phyloP scores from a whole-genome alignment of 2,329 filamentous ascomycete species.

The Diaporthe citrichinensis region DNA sequence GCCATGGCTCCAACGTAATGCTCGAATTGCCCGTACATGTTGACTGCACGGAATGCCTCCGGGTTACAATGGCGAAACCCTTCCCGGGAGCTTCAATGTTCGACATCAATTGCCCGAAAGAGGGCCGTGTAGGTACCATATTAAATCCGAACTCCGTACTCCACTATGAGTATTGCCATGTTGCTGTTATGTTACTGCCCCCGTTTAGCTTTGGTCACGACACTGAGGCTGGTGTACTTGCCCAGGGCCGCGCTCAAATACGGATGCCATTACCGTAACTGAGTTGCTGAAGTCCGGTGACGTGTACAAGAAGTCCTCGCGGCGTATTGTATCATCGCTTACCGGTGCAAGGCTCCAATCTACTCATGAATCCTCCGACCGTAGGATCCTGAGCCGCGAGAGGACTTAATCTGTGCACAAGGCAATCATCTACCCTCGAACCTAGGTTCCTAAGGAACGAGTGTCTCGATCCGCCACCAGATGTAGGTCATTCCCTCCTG shows the following conservation, averaged over 20 bases:
- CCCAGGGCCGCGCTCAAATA: background rate
- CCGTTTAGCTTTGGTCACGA: background rate
- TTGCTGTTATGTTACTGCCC: background rate
- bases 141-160: background rate
- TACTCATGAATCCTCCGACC: conserved; percentile 19
- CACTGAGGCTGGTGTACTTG: background rate
- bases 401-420: conserved; percentile 25
- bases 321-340: background rate
- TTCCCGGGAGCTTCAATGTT: background rate
- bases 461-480: background rate
- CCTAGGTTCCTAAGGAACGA: background rate
- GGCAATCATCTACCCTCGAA: conserved; percentile 27
- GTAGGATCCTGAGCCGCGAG: conserved; percentile 6
- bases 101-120: background rate
- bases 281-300: background rate
- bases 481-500: background rate
- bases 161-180: too few species aligned
- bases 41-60: background rate
- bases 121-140: background rate
- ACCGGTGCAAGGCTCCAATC: background rate
- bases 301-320: background rate
- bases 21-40: background rate
- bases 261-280: background rate
- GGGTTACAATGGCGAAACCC: background rate
- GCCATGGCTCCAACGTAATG: too few species aligned